Conservation (phyloP, 75 land plant species). For the Sequoiadendron giganteum region DNA sequence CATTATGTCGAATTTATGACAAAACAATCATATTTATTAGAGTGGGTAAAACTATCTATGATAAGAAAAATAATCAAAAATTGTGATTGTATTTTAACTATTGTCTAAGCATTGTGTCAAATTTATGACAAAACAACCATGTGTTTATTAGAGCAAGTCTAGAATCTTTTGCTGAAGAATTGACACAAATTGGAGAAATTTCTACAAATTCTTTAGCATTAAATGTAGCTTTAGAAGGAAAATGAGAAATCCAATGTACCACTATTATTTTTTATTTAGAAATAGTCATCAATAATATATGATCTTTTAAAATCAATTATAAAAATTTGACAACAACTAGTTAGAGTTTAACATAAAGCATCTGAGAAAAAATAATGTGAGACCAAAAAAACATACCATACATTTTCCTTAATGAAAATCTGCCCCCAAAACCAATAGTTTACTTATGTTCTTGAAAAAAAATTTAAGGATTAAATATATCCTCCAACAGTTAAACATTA, state of each 20-base stretch:
- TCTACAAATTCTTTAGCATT: not conserved
- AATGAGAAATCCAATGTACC: not conserved
- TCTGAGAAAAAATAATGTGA: too few relatives aligned
- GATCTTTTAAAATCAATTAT: too few relatives aligned
- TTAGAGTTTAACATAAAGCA: too few relatives aligned
- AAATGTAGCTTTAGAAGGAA: not conserved
- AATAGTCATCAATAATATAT: too few relatives aligned
- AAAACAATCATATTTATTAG: not conserved
- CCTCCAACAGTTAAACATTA: not conserved
- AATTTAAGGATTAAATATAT: not conserved
- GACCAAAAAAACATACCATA: too few relatives aligned
- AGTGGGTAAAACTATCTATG: not conserved
- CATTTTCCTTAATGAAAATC: too few relatives aligned
- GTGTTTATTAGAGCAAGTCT: not conserved
- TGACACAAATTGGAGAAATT: not conserved
- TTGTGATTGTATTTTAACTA: not conserved
- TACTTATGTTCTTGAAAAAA: not conserved
- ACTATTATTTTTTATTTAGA: too few relatives aligned
- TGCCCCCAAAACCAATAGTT: too few relatives aligned
- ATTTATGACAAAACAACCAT: not conserved
- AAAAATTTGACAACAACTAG: too few relatives aligned
- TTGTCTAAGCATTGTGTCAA: not conserved
- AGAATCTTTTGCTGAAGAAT: not conserved
- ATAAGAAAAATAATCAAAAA: not conserved
- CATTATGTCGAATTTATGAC: not conserved